Percentiles rank a stretch among this genome's conserved stretches.
Evolutionary conservation across 2,329 filamentous ascomycete genomes (phyloP).

Genomic region (Chalara sp.): DNA sequence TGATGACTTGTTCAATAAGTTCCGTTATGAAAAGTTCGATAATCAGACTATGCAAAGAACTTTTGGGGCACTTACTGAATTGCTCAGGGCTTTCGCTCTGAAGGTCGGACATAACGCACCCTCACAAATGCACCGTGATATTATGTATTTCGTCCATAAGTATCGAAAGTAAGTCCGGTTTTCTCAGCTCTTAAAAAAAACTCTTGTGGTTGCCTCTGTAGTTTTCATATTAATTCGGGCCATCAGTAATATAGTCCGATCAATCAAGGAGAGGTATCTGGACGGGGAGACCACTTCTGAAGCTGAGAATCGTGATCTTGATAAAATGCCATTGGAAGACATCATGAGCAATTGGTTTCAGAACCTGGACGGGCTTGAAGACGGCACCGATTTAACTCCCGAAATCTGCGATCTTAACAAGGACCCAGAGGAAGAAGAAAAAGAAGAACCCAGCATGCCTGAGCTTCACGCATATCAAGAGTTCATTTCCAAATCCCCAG

Average conservation of each 20-base stretch:
- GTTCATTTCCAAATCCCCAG: constrained; percentile 2
- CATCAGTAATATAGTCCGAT: not conserved
- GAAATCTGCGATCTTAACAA: not conserved
- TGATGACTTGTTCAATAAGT: not conserved
- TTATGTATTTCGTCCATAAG: too few species aligned
- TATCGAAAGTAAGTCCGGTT: constrained; percentile 1
- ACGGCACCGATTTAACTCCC: not conserved
- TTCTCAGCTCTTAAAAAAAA: too few species aligned
- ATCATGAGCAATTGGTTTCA: not conserved
- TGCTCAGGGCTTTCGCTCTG: too few species aligned
- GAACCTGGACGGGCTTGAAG: not conserved
- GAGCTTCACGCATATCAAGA: constrained; percentile 2
- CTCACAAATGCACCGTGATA: too few species aligned
- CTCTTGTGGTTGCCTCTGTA: not conserved
- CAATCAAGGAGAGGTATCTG: not conserved
- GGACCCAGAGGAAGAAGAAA: too few species aligned
- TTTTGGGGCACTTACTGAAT: too few species aligned
- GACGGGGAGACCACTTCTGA: not conserved
- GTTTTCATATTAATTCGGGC: not conserved
- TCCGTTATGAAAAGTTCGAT: too few species aligned
- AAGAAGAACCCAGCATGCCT: not conserved
- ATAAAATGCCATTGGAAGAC: constrained; percentile 1
- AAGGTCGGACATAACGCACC: too few species aligned
- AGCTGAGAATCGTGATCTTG: not conserved
- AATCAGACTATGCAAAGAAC: too few species aligned